phyloP scores from a whole-genome alignment of 202 grass and related monocot species.

The Elaeis oleifera region DNA sequence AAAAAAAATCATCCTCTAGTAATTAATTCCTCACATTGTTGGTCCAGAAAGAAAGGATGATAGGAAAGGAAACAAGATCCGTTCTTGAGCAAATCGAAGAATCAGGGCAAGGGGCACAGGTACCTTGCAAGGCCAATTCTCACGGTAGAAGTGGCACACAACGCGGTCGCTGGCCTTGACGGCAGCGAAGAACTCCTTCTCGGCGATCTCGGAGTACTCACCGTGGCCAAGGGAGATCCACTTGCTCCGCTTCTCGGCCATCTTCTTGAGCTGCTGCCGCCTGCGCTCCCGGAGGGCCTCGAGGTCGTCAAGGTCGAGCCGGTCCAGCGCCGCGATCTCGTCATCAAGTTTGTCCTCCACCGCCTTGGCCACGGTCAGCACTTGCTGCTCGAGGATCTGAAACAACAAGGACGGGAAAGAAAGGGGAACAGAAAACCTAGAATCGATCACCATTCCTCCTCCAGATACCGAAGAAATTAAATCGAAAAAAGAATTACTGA shows the following conservation, averaged over 20 bases:
- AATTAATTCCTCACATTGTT: no score
- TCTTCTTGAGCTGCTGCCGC: slow-evolving; percentile 83
- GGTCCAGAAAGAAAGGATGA: no score
- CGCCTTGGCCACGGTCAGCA: slow-evolving; percentile 38
- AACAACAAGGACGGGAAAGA: no score
- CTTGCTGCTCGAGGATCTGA: slow-evolving; percentile 69
- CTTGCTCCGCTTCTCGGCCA: slow-evolving; percentile 63
- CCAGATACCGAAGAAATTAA: no score
- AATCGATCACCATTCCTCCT: background rate
- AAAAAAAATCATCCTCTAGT: no score
- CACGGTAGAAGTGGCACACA: slow-evolving; percentile 61
- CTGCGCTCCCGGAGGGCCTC: slow-evolving; percentile 22
- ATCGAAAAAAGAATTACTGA: background rate
- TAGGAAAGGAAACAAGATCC: no score
- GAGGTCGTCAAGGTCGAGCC: slow-evolving; percentile 43
- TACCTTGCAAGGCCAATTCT: slow-evolving; percentile 99
- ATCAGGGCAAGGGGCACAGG: background rate
- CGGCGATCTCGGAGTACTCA: slow-evolving; percentile 71
- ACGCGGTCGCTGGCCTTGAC: slow-evolving; percentile 8
- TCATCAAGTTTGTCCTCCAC: slow-evolving; percentile 93
- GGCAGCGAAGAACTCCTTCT: slow-evolving; percentile 89
- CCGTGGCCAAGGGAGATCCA: slow-evolving; percentile 78
- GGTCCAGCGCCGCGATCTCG: slow-evolving; percentile 62
- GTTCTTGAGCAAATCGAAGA: background rate
- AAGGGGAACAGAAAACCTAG: background rate